Conservation (phyloP, 1,284 basidiomycete genomes). For the Marasmius fiardii region DNA sequence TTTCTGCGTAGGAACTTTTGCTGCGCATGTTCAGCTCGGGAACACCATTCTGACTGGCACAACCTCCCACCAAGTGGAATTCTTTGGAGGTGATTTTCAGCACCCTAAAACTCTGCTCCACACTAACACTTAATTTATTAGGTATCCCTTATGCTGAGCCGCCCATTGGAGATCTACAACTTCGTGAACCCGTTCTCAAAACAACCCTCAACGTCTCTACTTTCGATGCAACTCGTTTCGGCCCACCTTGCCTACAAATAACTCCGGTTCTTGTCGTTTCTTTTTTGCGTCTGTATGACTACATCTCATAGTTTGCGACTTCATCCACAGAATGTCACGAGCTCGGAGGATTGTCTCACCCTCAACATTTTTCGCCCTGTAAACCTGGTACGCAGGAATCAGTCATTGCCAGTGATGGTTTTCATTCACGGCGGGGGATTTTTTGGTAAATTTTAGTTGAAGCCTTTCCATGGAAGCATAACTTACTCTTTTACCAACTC, state of each 20-base stretch:
- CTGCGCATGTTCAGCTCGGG: not conserved
- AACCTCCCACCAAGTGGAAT: not conserved
- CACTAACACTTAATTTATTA: not conserved
- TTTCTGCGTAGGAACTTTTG: not conserved
- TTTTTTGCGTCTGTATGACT: not conserved
- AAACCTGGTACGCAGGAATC: not conserved
- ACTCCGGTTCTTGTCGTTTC: not conserved
- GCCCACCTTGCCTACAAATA: not conserved
- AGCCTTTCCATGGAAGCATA: too few relatives aligned
- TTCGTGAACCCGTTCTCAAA: not conserved
- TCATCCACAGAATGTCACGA: not conserved
- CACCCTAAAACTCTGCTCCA: not conserved
- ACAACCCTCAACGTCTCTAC: not conserved
- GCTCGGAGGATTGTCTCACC: not conserved
- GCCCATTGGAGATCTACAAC: not conserved
- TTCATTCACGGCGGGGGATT: not conserved
- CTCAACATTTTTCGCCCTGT: not conserved
- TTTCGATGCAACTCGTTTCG: not conserved
- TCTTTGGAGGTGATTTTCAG: not conserved
- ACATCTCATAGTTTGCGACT: too few relatives aligned
- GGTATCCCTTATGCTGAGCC: constrained; percentile 1
- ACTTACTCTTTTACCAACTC: too few relatives aligned
- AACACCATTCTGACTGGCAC: not conserved
- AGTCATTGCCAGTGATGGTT: not conserved
- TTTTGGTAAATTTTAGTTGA: too few relatives aligned